Base-by-base conservation (phyloP, 805 yeast species). In the Lachancea fermentati region DNA sequence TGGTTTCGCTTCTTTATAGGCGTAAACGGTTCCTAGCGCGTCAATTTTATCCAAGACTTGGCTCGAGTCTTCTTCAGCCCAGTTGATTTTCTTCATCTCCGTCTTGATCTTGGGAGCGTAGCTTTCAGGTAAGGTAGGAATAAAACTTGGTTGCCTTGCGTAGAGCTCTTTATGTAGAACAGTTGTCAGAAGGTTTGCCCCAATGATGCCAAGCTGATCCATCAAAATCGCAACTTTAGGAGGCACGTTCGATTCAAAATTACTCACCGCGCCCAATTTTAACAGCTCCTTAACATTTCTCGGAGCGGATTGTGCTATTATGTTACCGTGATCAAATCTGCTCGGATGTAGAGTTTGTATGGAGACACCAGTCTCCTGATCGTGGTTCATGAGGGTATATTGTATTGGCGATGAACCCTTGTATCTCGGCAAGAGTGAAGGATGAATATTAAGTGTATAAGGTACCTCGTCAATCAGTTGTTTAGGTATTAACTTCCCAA, bases 391-490 rank as follows among this genome's bases (percentile, higher is more conserved):
- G 9, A 93, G 60, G 0, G 96, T 79, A 44, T 77, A 71, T 46
- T 91, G 97, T 3, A 93, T 63, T 0, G 98, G 98, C 1, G 96
- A 82, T 0, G 97, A 80, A 1, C 98, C 98, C 2, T 87, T 75
- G 50, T 85, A 77, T 34, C 64, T 66, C 0, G 98, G 98, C 6
- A 93, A 69, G 5, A 88, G 58, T 0, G 96, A 87, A 0, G 98
- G 98, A 58, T 93, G 98, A 1, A 93, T 87, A 55, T 93, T 93
- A 19, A 93, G 56, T 0, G 97, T 94, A 53, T 60, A 76, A 9
- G 60, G 58, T 15, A 79, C 63, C 0, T 58, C 36, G 0, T 54
- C 36, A 1, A 93, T 60, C 47, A 87, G 76, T 2, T 58, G 43
- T 0, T 62, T 64, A 0, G 97, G 97, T 3, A 93, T 87, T 33